Evolutionary conservation across 1,284 basidiomycete genomes (phyloP), one percentile per base, ranked within the genome.

Genomic region (Phellopilus nigrolimitatus): DNA sequence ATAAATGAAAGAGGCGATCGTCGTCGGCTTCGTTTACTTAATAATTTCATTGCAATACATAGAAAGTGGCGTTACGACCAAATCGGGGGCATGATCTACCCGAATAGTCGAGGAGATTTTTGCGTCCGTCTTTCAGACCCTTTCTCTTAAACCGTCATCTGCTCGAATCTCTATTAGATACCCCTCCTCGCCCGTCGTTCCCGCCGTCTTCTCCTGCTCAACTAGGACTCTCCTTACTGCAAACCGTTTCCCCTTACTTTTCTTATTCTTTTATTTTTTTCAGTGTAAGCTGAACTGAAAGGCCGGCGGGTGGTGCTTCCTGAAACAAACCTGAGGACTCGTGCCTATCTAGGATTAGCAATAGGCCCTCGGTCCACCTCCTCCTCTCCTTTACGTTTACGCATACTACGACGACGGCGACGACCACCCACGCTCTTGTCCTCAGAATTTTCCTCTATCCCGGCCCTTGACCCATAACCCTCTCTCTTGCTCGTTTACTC

Each of bases 351-450:
- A 13, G 43, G 27, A 45, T 28, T 45, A 45, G 43, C 43, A 21
- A 45, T 27, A 33, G 24, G 28, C 43, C 25, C 9, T 13, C 43
- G n/a, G 15, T 21, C 43, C 43, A 12, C 34, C 34, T 33, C n/a
- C n/a, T n/a, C 31, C n/a, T 33, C 25, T 13, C 42, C 8, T 7
- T 5, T 22, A 15, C n/a, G 38, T 28, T 37, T 27, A 31, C 33
- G 42, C 28, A 46, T 42, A 42, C 31, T 36, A 42, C 50, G 25
- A 43, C 40, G n/a, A n/a, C n/a, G n/a, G n/a, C 25, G 17, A 43
- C 49, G 31, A 46, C 49, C 50, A 58, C 57, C 54, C 54, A 49
- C 46, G 53, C 30, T 31, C 47, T 50, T 45, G 49, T 25, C 36
- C 42, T 52, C 51, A 47, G 37, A 15, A 6, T 6, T n/a, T 38